Evolutionary conservation across 176 grass and related monocot species (phyloP), one percentile per base, ranked within the genome.

Genomic region (Triticum timopheevii): DNA sequence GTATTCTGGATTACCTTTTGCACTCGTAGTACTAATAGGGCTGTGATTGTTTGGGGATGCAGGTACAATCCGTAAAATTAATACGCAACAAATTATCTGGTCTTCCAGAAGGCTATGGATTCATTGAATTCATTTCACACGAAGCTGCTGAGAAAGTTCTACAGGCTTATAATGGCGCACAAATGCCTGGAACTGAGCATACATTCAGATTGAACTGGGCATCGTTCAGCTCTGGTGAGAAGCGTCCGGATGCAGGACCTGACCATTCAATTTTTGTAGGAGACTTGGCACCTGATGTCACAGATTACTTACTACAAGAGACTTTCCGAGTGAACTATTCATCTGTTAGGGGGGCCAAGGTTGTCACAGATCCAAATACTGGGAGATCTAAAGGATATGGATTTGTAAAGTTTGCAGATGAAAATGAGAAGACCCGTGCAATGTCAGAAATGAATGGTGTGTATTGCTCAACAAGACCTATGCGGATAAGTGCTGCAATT

Each of bases 191-290:
- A 90, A 98, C 97, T 19, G 97, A 98, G 62, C 97, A 94, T 73
- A 93, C 97, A 20, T 98, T 98, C 82, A 90, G 97, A 74, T 88
- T 98, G 85, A 98, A 98, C 83, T 98, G 97, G 97, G 97, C 97
- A 80, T 98, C 97, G 76, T 98, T 98, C 87, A 91, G 97, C 59
- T 90, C 92, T 88, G 92, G 97, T 34, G 97, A 98, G 84, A 98
- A 88, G 86, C 92, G 97, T 59, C 74, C 86, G 65, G 93, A 96
- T 81, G 83, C 90, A 54, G 84, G 92, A 52, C 80, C 90, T 58
- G 97, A 98, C 70, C 92, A 98, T 88, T 98, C 94, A 0, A 99
- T 99, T 80, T 99, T 98, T 63, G 92, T 99, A 19, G 94, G 97
- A n/a, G 97, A 99, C 80, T 80, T 99, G 82, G 97, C 97, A 77